These are phyloP conservation scores for Gypsophila paniculata DNA, from an alignment of 179 eudicot genomes.

Conservation along the genomic window DNA sequence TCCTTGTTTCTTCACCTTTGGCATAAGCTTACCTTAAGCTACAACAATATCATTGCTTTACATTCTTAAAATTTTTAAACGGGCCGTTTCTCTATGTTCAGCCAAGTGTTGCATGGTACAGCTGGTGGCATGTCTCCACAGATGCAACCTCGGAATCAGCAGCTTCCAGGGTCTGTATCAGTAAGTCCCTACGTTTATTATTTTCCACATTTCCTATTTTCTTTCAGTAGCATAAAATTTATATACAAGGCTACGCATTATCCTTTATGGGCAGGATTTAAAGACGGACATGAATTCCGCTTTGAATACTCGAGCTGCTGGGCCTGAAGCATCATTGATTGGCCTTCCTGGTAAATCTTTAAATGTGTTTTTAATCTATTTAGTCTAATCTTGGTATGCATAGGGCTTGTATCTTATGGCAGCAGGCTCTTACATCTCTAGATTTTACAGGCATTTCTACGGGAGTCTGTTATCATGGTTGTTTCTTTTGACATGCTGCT, in stretches of 20 bases:
- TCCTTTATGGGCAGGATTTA: conserved; percentile 52
- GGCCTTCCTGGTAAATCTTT: conserved; percentile 72
- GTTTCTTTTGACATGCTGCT: conserved; percentile 16
- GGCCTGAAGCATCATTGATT: conserved; percentile 76
- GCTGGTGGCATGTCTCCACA: conserved; percentile 82
- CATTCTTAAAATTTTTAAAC: background rate
- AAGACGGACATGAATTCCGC: conserved; percentile 78
- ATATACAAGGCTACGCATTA: background rate
- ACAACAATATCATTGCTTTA: background rate
- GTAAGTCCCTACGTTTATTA: conserved; percentile 38
- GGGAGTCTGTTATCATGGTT: background rate
- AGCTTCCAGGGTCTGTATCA: conserved; percentile 63
- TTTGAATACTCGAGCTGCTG: conserved; percentile 62
- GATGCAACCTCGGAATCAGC: conserved; percentile 78
- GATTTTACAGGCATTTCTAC: too few relatives aligned
- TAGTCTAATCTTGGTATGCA: background rate
- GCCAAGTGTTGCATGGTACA: conserved; percentile 91
- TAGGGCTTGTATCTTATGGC: background rate
- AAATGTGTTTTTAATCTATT: background rate
- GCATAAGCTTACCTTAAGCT: conserved; percentile 3
- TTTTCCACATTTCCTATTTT: background rate
- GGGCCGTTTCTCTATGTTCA: conserved; percentile 25
- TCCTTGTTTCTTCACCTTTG: background rate
- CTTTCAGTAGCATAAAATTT: background rate
- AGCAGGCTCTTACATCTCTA: too few relatives aligned